Conservation (phyloP, 495 filamentous ascomycete genomes). For the Penicillium pulvis region DNA sequence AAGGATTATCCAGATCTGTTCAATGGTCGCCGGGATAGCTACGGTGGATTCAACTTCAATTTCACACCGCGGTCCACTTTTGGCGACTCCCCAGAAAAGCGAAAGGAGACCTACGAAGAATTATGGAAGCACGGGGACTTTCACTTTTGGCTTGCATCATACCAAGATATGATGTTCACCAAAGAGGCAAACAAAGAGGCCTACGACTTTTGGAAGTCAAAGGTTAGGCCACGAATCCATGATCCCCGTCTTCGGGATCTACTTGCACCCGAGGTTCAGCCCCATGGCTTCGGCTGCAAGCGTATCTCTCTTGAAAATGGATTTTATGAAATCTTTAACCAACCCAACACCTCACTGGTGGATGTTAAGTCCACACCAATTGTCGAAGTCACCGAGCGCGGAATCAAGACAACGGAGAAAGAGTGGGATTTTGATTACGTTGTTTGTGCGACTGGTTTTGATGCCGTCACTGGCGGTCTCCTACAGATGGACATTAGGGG, state of each 20-base stretch:
- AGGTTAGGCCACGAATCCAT: constrained; percentile 49
- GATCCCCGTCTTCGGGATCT: constrained; percentile 51
- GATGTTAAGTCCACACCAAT: background rate
- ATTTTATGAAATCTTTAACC: background rate
- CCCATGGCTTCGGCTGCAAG: constrained; percentile 31
- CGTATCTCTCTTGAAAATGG: background rate
- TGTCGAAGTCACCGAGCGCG: background rate
- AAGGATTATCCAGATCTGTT: constrained; percentile 16
- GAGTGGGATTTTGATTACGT: constrained; percentile 51
- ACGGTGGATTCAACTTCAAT: constrained; percentile 15
- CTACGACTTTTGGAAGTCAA: constrained; percentile 60
- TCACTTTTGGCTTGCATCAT: constrained; percentile 51
- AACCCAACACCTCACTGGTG: background rate
- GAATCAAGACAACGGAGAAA: constrained; percentile 2
- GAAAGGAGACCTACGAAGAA: constrained; percentile 47
- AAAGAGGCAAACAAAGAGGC: constrained; percentile 49
- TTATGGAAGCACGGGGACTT: constrained; percentile 55
- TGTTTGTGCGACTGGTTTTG: constrained; percentile 56
- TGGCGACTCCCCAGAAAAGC: constrained; percentile 51
- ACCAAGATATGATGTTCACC: constrained; percentile 52
- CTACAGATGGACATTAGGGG: constrained; percentile 32
- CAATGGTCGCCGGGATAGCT: constrained; percentile 4
- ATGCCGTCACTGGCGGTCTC: constrained; percentile 48
- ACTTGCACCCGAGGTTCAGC: constrained; percentile 53
- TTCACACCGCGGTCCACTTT: constrained; percentile 32